Evolutionary conservation across 1,139 yeast genomes (phyloP), one percentile per base, ranked within the genome.

Genomic region (Lizanozyma gosingica): DNA sequence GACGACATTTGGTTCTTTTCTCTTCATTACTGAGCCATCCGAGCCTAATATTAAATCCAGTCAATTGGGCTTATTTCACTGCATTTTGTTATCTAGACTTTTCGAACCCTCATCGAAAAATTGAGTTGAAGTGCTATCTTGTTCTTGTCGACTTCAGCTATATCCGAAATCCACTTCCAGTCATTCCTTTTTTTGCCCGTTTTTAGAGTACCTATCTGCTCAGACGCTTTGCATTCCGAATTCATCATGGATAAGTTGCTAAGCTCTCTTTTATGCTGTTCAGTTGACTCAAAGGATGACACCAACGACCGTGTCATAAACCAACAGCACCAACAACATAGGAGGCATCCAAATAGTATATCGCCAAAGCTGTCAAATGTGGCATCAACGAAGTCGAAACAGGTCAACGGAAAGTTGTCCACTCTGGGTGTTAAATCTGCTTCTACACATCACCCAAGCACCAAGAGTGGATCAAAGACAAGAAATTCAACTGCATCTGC

Each of bases 241-340:
- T 22, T 22, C 29, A 22, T 22, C 29, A 59, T 58, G 62, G 59
- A 56, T 37, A 52, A 52, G 39, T 45, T 60, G 17, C 50, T 64
- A 43, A 49, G 65, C 37, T 57, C 71, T 9, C 54, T 68, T 36
- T 64, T 68, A 35, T 70, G 76, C 48, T 69, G 75, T 44, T 63
- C 69, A 6, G 60, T 56, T 17, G 65, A 60, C 44, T 50, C 68
- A 37, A 55, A 56, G 38, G 73, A 67, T 44, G 71, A 65, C 40
- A 54, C 57, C 16, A 59, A 62, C 39, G 56, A 55, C 45, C 54
- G 53, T 39, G 43, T 45, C 36, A 50, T 46, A 37, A 43, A 42
- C 22, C 52, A 43, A 33, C 36, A 41, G 39, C 50, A 47, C 49
- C 50, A 41, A 22, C 29, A 22, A 22, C 29, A 22, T 22, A 22